Evolutionary conservation across 2,329 filamentous ascomycete species (phyloP).

Genomic region (Trichophyton verrucosum): DNA sequence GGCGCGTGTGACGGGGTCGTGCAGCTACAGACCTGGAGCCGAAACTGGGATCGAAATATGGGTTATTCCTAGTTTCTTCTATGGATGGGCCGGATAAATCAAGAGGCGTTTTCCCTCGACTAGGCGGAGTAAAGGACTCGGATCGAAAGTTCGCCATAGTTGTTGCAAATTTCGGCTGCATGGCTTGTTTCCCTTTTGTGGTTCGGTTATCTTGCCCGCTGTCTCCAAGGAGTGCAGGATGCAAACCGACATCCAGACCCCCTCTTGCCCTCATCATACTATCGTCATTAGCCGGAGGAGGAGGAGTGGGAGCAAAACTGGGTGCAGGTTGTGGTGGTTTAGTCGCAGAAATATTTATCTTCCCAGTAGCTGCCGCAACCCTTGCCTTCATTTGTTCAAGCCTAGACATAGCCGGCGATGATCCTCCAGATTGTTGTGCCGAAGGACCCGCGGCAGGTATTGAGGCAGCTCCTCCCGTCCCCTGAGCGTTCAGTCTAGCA

Average conservation of each 20-base stretch:
- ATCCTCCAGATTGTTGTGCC: slow-evolving; percentile 15
- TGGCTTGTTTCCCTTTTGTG: slow-evolving; percentile 29
- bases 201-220: slow-evolving; percentile 33
- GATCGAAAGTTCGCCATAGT: slow-evolving; percentile 43
- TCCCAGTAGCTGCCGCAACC: slow-evolving; percentile 59
- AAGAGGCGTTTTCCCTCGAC: slow-evolving; percentile 38
- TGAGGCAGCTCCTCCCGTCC: slow-evolving; percentile 17
- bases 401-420: slow-evolving; percentile 43
- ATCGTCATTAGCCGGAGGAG: slow-evolving; percentile 38
- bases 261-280: slow-evolving; percentile 43
- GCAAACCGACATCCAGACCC: slow-evolving; percentile 61
- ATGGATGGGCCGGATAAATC: slow-evolving; percentile 46
- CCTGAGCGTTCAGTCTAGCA: slow-evolving; percentile 32
- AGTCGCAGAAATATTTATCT: slow-evolving; percentile 31
- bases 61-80: slow-evolving; percentile 55
- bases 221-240: slow-evolving; percentile 56
- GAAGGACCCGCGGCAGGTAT: slow-evolving; percentile 22
- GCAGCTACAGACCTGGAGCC: slow-evolving; percentile 45
- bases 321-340: slow-evolving; percentile 33
- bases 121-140: slow-evolving; percentile 29
- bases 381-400: slow-evolving; percentile 69
- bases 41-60: slow-evolving; percentile 65
- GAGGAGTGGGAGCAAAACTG: slow-evolving; percentile 30
- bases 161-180: slow-evolving; percentile 42
- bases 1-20: slow-evolving; percentile 58